Percentiles rank a stretch among this genome's conserved stretches.
These are phyloP conservation scores for Panicum virgatum DNA, from an alignment of 202 grass and related monocot genomes.

Conservation along the genomic window DNA sequence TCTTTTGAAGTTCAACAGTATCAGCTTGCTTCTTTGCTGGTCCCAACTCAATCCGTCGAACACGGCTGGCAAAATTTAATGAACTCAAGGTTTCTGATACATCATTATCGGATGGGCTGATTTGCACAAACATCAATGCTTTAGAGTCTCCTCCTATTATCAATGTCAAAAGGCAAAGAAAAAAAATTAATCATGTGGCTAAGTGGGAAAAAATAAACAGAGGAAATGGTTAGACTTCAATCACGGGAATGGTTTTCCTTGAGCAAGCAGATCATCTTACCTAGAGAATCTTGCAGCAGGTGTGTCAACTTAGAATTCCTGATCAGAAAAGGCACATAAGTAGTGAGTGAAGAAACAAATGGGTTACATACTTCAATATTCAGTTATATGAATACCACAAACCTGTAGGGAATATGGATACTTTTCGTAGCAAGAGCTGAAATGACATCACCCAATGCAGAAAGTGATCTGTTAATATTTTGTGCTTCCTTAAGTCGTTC, in stretches of 20 bases:
- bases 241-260: constrained; percentile 8
- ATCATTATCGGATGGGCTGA: constrained; percentile 87
- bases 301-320: constrained; percentile 98
- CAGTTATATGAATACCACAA: constrained; percentile 25
- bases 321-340: constrained; percentile 27
- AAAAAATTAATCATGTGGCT: constrained; percentile 10
- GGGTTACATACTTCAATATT: background rate
- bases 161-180: constrained; percentile 3
- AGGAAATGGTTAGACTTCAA: background rate
- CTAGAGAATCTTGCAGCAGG: constrained; percentile 89
- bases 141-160: constrained; percentile 86
- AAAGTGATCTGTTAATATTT: constrained; percentile 95
- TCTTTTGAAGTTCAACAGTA: constrained; percentile 78
- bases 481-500: constrained; percentile 95
- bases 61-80: constrained; percentile 88
- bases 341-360: background rate
- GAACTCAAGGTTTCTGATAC: constrained; percentile 87
- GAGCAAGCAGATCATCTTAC: constrained; percentile 46
- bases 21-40: constrained; percentile 90
- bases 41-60: constrained; percentile 77
- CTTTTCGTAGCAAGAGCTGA: constrained; percentile 90
- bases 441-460: constrained; percentile 93
- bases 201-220: background rate
- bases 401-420: constrained; percentile 94
- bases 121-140: constrained; percentile 97